Percentiles rank a stretch among this genome's conserved stretches.
These are phyloP conservation scores for Casaregolazyma suthepensis DNA, from an alignment of 1,139 yeast genomes.

Conservation along the genomic window DNA sequence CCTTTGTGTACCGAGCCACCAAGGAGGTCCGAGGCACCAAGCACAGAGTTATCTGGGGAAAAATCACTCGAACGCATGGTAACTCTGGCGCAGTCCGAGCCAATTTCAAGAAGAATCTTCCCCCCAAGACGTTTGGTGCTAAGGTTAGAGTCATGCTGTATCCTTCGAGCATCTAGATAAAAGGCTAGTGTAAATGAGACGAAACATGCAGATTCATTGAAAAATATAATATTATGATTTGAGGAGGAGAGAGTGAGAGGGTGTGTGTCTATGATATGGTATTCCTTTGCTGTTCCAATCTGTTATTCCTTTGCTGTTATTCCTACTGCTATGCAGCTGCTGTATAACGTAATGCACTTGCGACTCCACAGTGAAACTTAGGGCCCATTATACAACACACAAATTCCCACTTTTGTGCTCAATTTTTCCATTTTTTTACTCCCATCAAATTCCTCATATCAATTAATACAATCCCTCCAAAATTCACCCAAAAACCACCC, in stretches of 20 bases:
- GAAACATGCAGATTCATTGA: slow-evolving; percentile 6
- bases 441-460: too few species aligned
- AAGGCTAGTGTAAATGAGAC: slow-evolving; percentile 6
- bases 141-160: slow-evolving; percentile 99
- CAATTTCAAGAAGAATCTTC: slow-evolving; percentile 97
- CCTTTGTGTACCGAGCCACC: slow-evolving; percentile 98
- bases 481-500: not conserved
- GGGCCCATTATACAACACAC: too few species aligned
- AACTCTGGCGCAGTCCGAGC: slow-evolving; percentile 98
- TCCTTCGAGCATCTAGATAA: slow-evolving; percentile 92
- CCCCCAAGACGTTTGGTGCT: slow-evolving; percentile 99
- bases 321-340: too few species aligned
- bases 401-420: not conserved
- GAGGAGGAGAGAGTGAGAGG: not conserved
- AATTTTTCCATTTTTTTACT: not conserved
- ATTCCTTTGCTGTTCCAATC: not conserved
- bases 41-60: slow-evolving; percentile 99
- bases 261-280: too few species aligned
- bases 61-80: slow-evolving; percentile 94
- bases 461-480: not conserved
- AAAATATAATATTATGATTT: slow-evolving; percentile 9
- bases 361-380: too few species aligned
- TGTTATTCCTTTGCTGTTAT: too few species aligned
- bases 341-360: too few species aligned
- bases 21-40: slow-evolving; percentile 98